A percentile compares a stretch with the other conserved stretches of the same genome.
Conservation (phyloP, 2,329 filamentous ascomycete species). For the Lachnellula cervina region DNA sequence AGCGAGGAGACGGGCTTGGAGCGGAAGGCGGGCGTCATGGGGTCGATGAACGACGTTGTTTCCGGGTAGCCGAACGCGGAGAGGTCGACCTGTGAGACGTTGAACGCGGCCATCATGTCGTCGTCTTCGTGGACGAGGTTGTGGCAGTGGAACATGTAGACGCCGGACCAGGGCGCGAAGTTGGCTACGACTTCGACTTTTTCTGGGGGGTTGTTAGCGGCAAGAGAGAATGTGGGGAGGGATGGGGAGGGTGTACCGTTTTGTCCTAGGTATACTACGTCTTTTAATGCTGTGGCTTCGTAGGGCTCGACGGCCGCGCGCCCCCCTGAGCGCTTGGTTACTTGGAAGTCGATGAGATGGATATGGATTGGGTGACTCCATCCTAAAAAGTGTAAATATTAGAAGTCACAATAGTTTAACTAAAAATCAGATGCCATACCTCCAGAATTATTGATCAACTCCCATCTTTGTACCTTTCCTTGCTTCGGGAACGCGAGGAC, state of each 20-base stretch:
- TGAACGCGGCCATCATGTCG: slow-evolving; percentile 32
- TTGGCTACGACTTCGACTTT: slow-evolving; percentile 45
- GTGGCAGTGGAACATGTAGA: slow-evolving; percentile 42
- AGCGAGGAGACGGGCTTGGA: slow-evolving; percentile 12
- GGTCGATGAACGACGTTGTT: slow-evolving; percentile 19
- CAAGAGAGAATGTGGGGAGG: too few species aligned
- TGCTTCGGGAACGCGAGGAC: slow-evolving; percentile 44
- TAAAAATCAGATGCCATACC: neutral
- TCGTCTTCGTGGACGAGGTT: slow-evolving; percentile 32
- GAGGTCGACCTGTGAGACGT: slow-evolving; percentile 15
- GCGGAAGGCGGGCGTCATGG: slow-evolving; percentile 20
- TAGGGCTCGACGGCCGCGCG: slow-evolving; percentile 38
- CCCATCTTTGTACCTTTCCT: slow-evolving; percentile 42
- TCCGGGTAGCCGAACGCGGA: slow-evolving; percentile 19
- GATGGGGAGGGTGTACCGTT: slow-evolving; percentile 23
- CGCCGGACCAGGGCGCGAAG: slow-evolving; percentile 49
- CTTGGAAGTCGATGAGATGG: slow-evolving; percentile 54
- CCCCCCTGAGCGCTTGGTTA: slow-evolving; percentile 44
- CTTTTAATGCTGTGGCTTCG: slow-evolving; percentile 51
- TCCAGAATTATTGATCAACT: slow-evolving; percentile 16
- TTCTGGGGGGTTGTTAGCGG: slow-evolving; percentile 31
- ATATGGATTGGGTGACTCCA: slow-evolving; percentile 41
- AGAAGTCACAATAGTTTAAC: neutral
- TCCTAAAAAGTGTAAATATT: neutral
- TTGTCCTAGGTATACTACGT: slow-evolving; percentile 50